Percentiles rank a stretch among this genome's conserved stretches.
Conservation (phyloP, 148 eudicot species). For the Cornus kousa region DNA sequence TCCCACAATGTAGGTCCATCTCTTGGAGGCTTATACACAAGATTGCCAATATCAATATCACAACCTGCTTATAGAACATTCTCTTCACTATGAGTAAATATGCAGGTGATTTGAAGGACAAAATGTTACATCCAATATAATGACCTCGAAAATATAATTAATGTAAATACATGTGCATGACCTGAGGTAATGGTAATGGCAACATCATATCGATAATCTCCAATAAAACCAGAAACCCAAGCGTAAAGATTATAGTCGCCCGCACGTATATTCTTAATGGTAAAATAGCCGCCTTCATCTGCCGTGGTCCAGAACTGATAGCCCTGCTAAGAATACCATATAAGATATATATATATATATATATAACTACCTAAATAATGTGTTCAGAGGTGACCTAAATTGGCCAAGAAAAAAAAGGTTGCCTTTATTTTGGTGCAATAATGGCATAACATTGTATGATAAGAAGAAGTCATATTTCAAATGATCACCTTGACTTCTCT, state of each 20-base stretch:
- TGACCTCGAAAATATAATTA: no score
- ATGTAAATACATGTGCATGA: conserved; percentile 4
- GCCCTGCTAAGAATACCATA: conserved; percentile 29
- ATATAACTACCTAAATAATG: no score
- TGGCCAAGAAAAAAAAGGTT: no score
- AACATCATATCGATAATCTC: conserved; percentile 51
- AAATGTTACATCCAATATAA: no score
- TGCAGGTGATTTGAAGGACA: no score
- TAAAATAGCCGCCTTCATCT: conserved; percentile 57
- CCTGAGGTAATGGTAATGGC: conserved; percentile 54
- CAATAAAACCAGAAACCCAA: conserved; percentile 68
- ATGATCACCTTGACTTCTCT: conserved; percentile 51
- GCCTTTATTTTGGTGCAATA: no score
- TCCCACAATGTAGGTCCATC: conserved; percentile 89
- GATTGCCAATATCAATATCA: conserved; percentile 54
- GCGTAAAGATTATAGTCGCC: conserved; percentile 65
- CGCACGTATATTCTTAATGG: conserved; percentile 37
- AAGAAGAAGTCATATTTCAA: background rate
- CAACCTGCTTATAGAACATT: conserved; percentile 34
- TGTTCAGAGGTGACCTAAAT: no score
- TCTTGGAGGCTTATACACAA: conserved; percentile 66
- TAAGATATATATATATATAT: no score
- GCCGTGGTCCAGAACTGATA: conserved; percentile 79
- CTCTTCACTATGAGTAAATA: no score
- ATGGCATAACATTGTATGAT: no score